These are phyloP conservation scores for Stentor roeselii DNA, from an alignment of 73 alveolate genomes.

Conservation along the genomic window DNA sequence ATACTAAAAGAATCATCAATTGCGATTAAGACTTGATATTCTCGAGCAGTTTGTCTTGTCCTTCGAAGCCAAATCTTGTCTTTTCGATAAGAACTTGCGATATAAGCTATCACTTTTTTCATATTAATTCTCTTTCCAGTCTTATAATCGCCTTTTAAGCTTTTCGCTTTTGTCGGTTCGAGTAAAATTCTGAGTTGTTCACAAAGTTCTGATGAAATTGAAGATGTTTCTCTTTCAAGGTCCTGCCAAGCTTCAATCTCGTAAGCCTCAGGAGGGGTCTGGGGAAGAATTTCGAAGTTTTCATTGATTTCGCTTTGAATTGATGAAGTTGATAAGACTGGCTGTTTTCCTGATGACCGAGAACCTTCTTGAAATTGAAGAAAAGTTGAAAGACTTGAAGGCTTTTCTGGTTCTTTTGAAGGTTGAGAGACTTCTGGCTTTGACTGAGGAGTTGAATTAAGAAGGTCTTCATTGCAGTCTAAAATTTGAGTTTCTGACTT, in stretches of 20 bases:
- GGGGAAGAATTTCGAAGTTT: background rate
- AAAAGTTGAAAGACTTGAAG: background rate
- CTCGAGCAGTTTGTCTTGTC: slow-evolving; percentile 96
- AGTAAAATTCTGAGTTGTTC: slow-evolving; percentile 85
- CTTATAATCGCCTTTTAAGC: slow-evolving; percentile 95
- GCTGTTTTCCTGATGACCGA: background rate
- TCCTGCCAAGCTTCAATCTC: slow-evolving; percentile 62
- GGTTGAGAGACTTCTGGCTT: background rate
- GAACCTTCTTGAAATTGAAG: background rate
- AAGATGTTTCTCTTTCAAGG: slow-evolving; percentile 56
- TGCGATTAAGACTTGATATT: slow-evolving; percentile 92
- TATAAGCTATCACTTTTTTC: slow-evolving; percentile 98
- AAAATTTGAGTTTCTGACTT: background rate
- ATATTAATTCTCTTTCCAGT: slow-evolving; percentile 98
- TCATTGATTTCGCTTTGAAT: background rate
- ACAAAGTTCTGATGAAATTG: slow-evolving; percentile 49
- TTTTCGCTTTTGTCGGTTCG: slow-evolving; percentile 83
- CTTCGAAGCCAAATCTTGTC: slow-evolving; percentile 99
- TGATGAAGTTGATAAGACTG: background rate
- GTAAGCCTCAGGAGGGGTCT: background rate
- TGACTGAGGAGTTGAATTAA: too few species aligned
- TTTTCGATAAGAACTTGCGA: slow-evolving; percentile 97
- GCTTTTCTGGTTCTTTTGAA: background rate
- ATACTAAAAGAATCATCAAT: slow-evolving; percentile 94
- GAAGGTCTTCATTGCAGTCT: too few species aligned